A percentile compares a stretch with the other conserved stretches of the same genome.
Conservation (phyloP, 257 asterid genomes). For the Solanum virginianum region DNA sequence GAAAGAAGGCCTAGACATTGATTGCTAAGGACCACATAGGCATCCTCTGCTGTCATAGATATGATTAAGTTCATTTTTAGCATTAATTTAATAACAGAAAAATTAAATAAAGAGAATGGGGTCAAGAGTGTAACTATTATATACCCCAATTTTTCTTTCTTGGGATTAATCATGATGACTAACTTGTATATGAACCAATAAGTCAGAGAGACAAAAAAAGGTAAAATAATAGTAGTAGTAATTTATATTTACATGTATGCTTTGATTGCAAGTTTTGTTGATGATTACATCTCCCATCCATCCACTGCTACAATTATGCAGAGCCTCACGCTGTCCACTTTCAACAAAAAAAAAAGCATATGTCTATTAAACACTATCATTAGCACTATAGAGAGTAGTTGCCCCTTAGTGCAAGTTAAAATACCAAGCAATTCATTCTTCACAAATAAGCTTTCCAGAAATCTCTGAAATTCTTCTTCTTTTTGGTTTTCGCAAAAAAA, state of each 20-base stretch:
- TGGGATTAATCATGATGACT: background rate
- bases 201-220: constrained; percentile 1
- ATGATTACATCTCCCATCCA: constrained; percentile 11
- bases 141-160: background rate
- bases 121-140: background rate
- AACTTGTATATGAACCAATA: background rate
- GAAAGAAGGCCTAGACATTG: background rate
- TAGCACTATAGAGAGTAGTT: constrained; percentile 1
- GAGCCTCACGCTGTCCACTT: constrained; percentile 13
- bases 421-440: constrained; percentile 4
- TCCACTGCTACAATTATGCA: constrained; percentile 11
- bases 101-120: background rate
- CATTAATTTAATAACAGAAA: background rate
- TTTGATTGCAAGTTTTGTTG: constrained; percentile 7
- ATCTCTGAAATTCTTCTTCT: background rate
- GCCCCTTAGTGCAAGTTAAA: constrained; percentile 9
- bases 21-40: background rate
- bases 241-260: background rate
- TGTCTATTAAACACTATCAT: background rate
- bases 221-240: background rate
- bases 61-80: background rate
- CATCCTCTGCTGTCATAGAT: background rate
- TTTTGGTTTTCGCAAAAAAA: background rate
- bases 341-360: constrained; percentile 1
- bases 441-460: background rate